Evolutionary conservation across 495 filamentous ascomycete genomes (phyloP), one percentile per base, ranked within the genome.

Genomic region (Mycothermus thermophilus): DNA sequence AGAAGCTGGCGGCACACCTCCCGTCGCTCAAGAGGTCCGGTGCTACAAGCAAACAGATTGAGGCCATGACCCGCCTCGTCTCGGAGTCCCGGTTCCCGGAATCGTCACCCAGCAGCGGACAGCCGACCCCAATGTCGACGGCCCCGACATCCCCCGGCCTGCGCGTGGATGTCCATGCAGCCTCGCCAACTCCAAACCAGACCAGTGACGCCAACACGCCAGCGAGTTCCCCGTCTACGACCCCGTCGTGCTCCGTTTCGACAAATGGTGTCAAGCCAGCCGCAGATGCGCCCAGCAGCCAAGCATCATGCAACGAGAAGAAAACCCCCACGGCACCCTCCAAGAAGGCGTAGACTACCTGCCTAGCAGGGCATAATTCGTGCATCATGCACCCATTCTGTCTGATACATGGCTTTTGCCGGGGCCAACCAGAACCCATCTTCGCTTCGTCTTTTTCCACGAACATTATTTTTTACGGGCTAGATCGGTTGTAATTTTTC

Each of bases 1-100:
- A 82, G 12, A 62, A 76, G 30, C 77, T 94, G 45, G 77, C 75
- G 46, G 79, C 82, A 2, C 69, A 88, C 33, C 66, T 97, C 11
- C 60, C 64, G 15, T 64, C 69, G 30, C 55, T 88, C 15, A 92
- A 85, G 58, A 80, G 77, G 42, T 72, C 67, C 37, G 74, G 72
- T 42, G 79, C 31, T 3, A 34, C 74, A 38, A 80, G 80, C 29
- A 87, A 87, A 48, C 83, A 93, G 50, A 75, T 92, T 19, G 60
- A 66, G 4, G 75, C 74, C 2, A 71, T 83, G 15, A 78, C 82
- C 38, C 71, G 74, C 35, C 55, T 82, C 12, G 37, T 44, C 11
- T 15, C 9, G 16, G 36, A 26, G 30, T 22, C 17, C 1, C 15
- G 17, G 0, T 66, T 75, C 30, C 65, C 62, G 3, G 50, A 48